Conservation (phyloP, 2,329 filamentous ascomycete species). For the Xylariaceae sp. region DNA sequence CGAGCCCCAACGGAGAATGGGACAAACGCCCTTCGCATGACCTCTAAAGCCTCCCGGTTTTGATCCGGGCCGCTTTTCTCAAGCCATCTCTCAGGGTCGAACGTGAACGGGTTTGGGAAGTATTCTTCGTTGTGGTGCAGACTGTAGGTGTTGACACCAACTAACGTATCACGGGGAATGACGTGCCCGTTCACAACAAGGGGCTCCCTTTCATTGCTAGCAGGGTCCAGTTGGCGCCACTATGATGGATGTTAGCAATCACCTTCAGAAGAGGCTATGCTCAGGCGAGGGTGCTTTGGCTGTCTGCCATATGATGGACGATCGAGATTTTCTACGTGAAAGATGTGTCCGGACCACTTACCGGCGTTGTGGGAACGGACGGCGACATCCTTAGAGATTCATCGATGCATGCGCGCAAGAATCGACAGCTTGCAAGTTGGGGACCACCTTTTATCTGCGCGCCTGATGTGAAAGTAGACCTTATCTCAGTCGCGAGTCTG, state of each 20-base stretch:
- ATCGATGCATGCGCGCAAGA: constrained; percentile 11
- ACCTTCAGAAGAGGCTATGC: too few relatives aligned
- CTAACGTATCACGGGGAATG: constrained; percentile 3
- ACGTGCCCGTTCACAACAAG: constrained; percentile 6
- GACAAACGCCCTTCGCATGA: background rate
- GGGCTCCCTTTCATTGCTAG: background rate
- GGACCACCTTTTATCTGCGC: constrained; percentile 3
- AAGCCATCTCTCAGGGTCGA: constrained; percentile 2
- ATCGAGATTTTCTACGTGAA: too few relatives aligned
- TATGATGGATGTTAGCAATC: too few relatives aligned
- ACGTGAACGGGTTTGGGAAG: constrained; percentile 7
- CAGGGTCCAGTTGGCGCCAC: too few relatives aligned
- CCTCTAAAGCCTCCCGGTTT: background rate
- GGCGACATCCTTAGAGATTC: constrained; percentile 8
- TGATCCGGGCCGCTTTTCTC: background rate
- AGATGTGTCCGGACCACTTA: background rate
- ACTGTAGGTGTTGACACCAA: constrained; percentile 9
- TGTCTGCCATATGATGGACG: too few relatives aligned
- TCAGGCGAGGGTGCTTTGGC: too few relatives aligned
- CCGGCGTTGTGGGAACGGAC: background rate
- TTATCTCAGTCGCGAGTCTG: background rate
- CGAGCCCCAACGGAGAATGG: background rate
- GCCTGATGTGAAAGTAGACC: background rate
- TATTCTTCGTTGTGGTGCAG: constrained; percentile 8
- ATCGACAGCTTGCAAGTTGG: constrained; percentile 1